Percentiles rank a stretch among this genome's conserved stretches.
Conservation (phyloP, 768 basidiomycete species). For the Hericium rajendrae region DNA sequence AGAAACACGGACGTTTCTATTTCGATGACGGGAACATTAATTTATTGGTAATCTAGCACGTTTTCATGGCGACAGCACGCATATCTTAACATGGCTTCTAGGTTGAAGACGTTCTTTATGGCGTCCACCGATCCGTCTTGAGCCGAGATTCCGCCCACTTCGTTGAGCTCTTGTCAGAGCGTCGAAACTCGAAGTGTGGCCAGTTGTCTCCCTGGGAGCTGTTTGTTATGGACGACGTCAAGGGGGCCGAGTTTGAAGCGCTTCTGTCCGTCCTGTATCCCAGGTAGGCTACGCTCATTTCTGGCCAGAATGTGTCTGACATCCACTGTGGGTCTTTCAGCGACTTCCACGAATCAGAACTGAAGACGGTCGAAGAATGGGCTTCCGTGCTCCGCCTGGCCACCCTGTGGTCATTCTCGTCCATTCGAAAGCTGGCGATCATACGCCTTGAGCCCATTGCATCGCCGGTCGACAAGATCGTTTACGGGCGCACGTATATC, state of each 20-base stretch:
- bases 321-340: conserved; percentile 2
- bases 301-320: neutral
- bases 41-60: neutral
- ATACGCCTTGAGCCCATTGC: neutral
- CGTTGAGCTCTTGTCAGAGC: neutral
- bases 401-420: conserved; percentile 22
- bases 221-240: neutral
- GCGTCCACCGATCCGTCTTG: neutral
- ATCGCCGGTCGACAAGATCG: neutral
- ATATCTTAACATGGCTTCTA: neutral
- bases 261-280: conserved; percentile 1
- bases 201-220: neutral
- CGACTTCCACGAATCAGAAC: conserved; percentile 5
- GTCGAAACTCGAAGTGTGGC: neutral
- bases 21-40: neutral
- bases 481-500: conserved; percentile 1
- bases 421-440: conserved; percentile 15
- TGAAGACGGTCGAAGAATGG: conserved; percentile 18
- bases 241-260: neutral
- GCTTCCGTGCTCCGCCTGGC: conserved; percentile 20
- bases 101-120: neutral
- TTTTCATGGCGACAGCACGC: neutral
- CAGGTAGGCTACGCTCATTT: neutral
- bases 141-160: neutral
- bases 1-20: neutral